Conservation (phyloP, 345 rosid genomes). For the Mercurialis annua region DNA sequence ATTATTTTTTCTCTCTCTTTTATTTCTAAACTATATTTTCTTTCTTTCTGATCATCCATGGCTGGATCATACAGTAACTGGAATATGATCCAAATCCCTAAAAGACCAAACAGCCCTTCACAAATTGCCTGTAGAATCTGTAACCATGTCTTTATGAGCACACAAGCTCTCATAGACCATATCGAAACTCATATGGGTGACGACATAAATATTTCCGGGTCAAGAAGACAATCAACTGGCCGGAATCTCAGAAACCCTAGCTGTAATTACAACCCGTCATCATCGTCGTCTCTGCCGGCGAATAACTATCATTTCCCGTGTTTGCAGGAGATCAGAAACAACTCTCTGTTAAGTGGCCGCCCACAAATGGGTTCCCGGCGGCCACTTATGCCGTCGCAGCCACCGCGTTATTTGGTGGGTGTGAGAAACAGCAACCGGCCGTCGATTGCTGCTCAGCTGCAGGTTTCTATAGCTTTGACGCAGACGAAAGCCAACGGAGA, state of each 20-base stretch:
- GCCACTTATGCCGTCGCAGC: not conserved
- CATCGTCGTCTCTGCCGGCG: not conserved
- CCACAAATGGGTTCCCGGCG: not conserved
- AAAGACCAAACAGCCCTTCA: not conserved
- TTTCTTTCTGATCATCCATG: not conserved
- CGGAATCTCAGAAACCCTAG: not conserved
- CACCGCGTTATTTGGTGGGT: not conserved
- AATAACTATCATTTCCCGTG: not conserved
- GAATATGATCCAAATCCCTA: conserved; percentile 11
- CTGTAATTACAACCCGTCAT: not conserved
- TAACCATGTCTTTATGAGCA: conserved; percentile 23
- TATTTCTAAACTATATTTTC: not conserved
- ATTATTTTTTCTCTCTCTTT: not conserved
- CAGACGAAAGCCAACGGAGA: not conserved
- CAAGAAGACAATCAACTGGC: not conserved
- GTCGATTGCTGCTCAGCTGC: not conserved
- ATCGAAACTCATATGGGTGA: conserved; percentile 19
- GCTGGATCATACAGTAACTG: conserved; percentile 30
- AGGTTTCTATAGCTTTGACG: not conserved
- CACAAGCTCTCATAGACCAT: conserved; percentile 29
- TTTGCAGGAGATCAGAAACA: not conserved
- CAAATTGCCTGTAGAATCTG: conserved; percentile 37
- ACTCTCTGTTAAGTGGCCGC: not conserved
- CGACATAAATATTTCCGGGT: not conserved
- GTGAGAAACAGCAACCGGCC: not conserved